Evolutionary conservation across 2,329 filamentous ascomycete genomes (phyloP).

Genomic region (Aspergillus tanneri): DNA sequence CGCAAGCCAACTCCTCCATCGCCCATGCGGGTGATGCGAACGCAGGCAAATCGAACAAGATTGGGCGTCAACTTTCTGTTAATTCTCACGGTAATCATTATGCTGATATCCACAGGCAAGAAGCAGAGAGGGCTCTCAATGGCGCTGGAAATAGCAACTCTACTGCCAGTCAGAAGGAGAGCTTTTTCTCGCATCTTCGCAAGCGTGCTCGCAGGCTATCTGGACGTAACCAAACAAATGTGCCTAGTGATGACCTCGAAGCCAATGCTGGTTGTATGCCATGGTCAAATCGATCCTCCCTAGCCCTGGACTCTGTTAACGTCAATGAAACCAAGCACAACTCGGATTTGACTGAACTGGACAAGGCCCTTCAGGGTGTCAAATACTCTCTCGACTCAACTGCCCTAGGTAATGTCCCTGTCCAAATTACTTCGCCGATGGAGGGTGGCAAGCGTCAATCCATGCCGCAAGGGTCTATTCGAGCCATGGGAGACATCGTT

Average conservation of each 20-base stretch:
- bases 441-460: conserved; percentile 41
- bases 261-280: conserved; percentile 89
- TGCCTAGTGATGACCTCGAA: conserved; percentile 83
- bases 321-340: conserved; percentile 47
- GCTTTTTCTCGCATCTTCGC: conserved; percentile 95
- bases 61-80: conserved; percentile 89
- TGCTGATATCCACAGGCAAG: conserved; percentile 81
- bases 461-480: conserved; percentile 37
- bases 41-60: conserved; percentile 69
- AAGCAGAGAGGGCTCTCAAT: conserved; percentile 86
- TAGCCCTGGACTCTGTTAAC: conserved; percentile 66
- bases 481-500: conserved; percentile 30
- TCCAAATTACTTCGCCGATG: conserved; percentile 34
- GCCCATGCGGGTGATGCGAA: conserved; percentile 53
- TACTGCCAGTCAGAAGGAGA: conserved; percentile 80
- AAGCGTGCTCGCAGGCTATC: conserved; percentile 92
- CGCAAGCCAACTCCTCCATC: conserved; percentile 72
- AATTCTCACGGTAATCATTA: conserved; percentile 93
- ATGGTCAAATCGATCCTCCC: conserved; percentile 83
- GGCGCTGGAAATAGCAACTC: conserved; percentile 74
- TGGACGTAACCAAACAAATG: conserved; percentile 80
- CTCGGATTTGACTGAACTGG: conserved; percentile 59
- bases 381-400: conserved; percentile 57
- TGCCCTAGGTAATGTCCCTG: conserved; percentile 38
- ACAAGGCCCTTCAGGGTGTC: conserved; percentile 61